Evolutionary conservation across 164 flowering plant species (phyloP).

Genomic region (Paratinospora sagittata): DNA sequence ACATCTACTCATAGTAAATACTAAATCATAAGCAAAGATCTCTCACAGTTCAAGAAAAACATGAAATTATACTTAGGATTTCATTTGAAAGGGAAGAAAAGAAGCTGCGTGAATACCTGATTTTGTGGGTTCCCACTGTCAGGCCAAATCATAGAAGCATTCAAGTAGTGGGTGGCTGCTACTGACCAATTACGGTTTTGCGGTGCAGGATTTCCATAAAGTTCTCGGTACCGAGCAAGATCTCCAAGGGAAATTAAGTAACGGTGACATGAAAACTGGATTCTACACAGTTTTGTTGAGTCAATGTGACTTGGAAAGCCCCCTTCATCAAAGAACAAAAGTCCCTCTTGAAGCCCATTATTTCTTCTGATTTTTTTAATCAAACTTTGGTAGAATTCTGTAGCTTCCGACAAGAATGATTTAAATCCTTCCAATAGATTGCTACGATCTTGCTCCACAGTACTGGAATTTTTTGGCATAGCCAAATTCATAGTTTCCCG

Average conservation of each 20-base stretch:
- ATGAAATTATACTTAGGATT: not conserved
- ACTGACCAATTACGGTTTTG: constrained; percentile 51
- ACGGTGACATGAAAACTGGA: constrained; percentile 65
- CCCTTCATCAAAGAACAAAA: constrained; percentile 19
- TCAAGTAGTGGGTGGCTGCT: constrained; percentile 58
- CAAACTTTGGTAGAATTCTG: constrained; percentile 51
- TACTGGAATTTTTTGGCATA: constrained; percentile 12
- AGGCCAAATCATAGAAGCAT: constrained; percentile 66
- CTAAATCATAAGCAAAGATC: not conserved
- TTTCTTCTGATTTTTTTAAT: constrained; percentile 36
- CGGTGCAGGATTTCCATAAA: constrained; percentile 34
- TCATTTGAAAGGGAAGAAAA: not conserved
- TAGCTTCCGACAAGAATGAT: constrained; percentile 57
- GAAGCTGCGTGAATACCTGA: constrained; percentile 45
- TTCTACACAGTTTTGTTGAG: constrained; percentile 28
- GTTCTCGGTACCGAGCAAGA: constrained; percentile 74
- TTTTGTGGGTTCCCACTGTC: constrained; percentile 87
- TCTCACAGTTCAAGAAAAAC: too few relatives aligned
- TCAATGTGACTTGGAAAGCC: constrained; percentile 19
- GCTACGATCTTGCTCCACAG: constrained; percentile 17
- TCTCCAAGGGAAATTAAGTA: constrained; percentile 74
- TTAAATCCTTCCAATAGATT: constrained; percentile 38
- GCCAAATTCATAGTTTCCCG: constrained; percentile 22
- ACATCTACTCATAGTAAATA: constrained; percentile 2
- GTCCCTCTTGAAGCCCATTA: constrained; percentile 37